Evolutionary conservation across 2,329 filamentous ascomycete genomes (phyloP).

Genomic region (Diatrype stigma): DNA sequence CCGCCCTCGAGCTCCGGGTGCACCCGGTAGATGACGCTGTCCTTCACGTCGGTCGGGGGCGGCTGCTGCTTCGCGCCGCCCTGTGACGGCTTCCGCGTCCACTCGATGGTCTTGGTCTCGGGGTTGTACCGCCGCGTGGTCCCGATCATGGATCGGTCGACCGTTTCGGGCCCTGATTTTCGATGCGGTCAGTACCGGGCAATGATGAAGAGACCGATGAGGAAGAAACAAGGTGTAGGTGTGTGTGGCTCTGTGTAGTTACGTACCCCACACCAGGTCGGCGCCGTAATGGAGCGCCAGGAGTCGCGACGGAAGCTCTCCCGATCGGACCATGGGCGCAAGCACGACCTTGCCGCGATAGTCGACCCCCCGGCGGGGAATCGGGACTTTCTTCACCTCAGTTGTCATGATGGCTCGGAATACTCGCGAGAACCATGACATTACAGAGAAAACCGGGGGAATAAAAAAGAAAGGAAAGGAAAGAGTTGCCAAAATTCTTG

Average conservation of each 20-base stretch:
- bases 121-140: constrained; percentile 74
- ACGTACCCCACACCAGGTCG: constrained; percentile 86
- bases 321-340: constrained; percentile 97
- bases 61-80: constrained; percentile 60
- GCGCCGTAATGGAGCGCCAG: constrained; percentile 91
- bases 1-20: constrained; percentile 72
- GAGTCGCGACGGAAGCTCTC: constrained; percentile 85
- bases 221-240: too few species aligned
- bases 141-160: constrained; percentile 89
- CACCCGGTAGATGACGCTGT: constrained; percentile 78
- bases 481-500: too few species aligned
- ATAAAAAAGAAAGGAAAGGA: too few species aligned
- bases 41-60: constrained; percentile 46
- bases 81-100: constrained; percentile 71
- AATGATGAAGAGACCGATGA: background rate
- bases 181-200: background rate
- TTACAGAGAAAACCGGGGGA: too few species aligned
- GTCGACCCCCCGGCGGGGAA: constrained; percentile 84
- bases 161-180: constrained; percentile 75
- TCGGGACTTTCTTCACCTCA: constrained; percentile 66
- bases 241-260: background rate
- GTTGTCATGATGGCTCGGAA: constrained; percentile 55
- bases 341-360: constrained; percentile 92
- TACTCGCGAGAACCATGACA: constrained; percentile 17
- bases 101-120: constrained; percentile 76